Evolutionary conservation across 225 moss, liverwort and hornwort genomes (phyloP), one percentile per base, ranked within the genome.

Genomic region (Pseudoscleropodium purum): DNA sequence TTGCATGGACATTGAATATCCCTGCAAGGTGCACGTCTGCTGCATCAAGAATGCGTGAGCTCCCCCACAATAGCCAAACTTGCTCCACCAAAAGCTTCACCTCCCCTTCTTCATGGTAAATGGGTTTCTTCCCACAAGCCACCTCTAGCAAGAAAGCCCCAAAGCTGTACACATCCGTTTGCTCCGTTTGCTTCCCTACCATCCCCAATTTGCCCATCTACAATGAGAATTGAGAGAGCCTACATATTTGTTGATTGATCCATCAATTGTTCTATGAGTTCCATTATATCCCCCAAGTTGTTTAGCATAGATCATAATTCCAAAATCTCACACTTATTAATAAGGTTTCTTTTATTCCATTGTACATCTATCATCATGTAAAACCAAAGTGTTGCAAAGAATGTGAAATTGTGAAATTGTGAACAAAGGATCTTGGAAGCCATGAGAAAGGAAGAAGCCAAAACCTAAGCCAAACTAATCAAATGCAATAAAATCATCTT

Each of bases 11-110:
- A 52, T 76, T 6, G 7, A 13, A 76, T 13, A 51, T 51, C 8
- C 76, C 8, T 75, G 0, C 21, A 21, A 76, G 76, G 7, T 0
- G 8, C 0, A 1, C 1, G 0, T 21, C 21, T 51, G 4, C 1
- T 34, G 6, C 8, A 1, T 76, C 51, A 5, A 76, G 51, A 76
- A 76, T 76, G 51, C 1, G 1, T 21, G 51, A 76, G 51, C 19
- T 75, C 20, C 12, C 47, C 49, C 33, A 49, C 75, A 75, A 7
- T 19, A 19, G 20, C 51, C 51, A 76, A 13, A 51, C 21, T 8
- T 76, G 51, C 8, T 76, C 47, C 4, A 75, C 18, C 11, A 75
- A 18, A 8, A 75, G 18, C 11, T 18, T 76, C 75, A 75, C 33
- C 20, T 75, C 33, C 13, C 75, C 75, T 12, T 76, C 51, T 33